Evolutionary conservation across 1,284 basidiomycete species (phyloP).

Genomic region (Apiotrichum siamense): DNA sequence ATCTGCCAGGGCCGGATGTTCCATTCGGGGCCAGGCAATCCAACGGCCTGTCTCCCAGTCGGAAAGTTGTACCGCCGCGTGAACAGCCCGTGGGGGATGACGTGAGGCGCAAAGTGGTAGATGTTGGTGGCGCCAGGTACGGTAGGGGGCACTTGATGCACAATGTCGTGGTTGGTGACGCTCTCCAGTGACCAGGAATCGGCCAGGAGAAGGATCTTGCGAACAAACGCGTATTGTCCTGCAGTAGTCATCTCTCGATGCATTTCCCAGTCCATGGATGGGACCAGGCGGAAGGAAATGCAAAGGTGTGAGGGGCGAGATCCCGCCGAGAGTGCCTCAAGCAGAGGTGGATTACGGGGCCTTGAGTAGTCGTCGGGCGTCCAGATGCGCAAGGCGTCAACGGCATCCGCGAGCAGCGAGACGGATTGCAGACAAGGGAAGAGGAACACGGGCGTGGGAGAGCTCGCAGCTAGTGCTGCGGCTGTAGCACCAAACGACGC

Average conservation of each 20-base stretch:
- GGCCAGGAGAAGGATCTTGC: conserved; percentile 17
- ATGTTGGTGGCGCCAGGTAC: conserved; percentile 20
- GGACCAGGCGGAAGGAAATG: conserved; percentile 22
- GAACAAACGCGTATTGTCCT: conserved; percentile 24
- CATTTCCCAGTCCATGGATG: conserved; percentile 20
- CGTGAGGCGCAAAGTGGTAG: conserved; percentile 33
- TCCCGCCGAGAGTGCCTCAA: conserved; percentile 15
- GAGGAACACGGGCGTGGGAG: neutral
- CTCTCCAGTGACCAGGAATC: conserved; percentile 10
- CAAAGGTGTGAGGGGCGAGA: conserved; percentile 18
- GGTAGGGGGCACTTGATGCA: conserved; percentile 29
- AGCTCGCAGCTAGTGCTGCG: neutral
- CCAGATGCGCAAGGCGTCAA: conserved; percentile 26
- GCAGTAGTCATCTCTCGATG: conserved; percentile 20
- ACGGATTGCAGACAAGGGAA: conserved; percentile 21
- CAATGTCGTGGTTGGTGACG: conserved; percentile 23
- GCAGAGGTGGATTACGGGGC: conserved; percentile 20
- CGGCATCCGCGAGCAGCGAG: conserved; percentile 16
- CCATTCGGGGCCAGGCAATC: conserved; percentile 29
- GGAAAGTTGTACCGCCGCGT: conserved; percentile 8
- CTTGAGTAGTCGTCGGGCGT: conserved; percentile 16
- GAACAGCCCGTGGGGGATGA: conserved; percentile 8
- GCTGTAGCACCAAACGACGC: neutral
- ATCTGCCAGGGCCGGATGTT: conserved; percentile 35
- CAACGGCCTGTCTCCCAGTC: conserved; percentile 10